Evolutionary conservation across 345 rosid species (phyloP), one percentile per base, ranked within the genome.

Genomic region (Aurinia saxatilis): DNA sequence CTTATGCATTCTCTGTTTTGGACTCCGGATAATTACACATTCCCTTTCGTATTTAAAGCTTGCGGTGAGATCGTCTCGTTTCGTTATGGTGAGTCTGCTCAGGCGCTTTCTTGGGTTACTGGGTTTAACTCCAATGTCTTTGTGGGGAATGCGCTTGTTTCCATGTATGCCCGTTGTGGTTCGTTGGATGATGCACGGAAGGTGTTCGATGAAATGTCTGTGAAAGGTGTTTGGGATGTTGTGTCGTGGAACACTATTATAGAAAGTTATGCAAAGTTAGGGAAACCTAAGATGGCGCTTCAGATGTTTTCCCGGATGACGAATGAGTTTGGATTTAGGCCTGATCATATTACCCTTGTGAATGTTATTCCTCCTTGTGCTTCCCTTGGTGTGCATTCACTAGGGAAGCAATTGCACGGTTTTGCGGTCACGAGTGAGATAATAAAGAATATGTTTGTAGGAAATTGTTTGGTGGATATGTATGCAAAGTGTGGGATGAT

Each of bases 231-330:
- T 12, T 73, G 41, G 71, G 95, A 90, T 65, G 74, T 79, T 36
- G 85, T 90, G 19, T 83, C 95, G 0, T 87, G 95, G 97, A 90
- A 87, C 63, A 81, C 95, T 19, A 77, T 90, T 15, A 65, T 83
- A 7, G 79, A 84, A 0, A 71, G 81, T 23, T 83, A 73, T 51
- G 65, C 74, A 39, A 88, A 84, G 69, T 57, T 80, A 16, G 79
- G 87, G 14, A 79, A 79, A 62, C 67, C 74, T 3, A 47, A 19
- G 35, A 71, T 5, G 45, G 88, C 84, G 17, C 29, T 87, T 23
- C 18, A 44, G 40, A 41, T 84, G 85, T 87, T 87, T 48, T 17
- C 55, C 14, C 61, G 65, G 66, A 87, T 84, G 95, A 77, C 51
- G 5, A 51, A 6, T 41, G 82, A 77, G 70, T 63, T 56, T 15